A percentile compares a stretch with the other conserved stretches of the same genome.
Evolutionary conservation across 257 asterid genomes (phyloP).

Genomic region (Solanum medicagineum): DNA sequence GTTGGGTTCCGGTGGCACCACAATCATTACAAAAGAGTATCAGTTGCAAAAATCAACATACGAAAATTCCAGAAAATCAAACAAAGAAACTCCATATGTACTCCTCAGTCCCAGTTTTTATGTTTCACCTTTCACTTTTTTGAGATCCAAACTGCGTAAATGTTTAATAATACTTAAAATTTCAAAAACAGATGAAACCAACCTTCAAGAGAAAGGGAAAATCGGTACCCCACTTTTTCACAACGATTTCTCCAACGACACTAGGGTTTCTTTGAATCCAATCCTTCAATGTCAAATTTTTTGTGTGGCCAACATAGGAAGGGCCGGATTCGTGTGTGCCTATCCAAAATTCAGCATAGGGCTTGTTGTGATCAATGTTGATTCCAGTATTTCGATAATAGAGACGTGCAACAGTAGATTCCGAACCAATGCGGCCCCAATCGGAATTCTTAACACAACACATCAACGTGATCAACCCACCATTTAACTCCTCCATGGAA

Average conservation of each 20-base stretch:
- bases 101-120: not conserved
- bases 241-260: conserved; percentile 64
- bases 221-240: conserved; percentile 53
- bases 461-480: conserved; percentile 17
- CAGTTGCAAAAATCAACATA: not conserved
- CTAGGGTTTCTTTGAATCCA: conserved; percentile 65
- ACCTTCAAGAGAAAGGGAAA: conserved; percentile 95
- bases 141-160: not conserved
- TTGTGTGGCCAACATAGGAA: conserved; percentile 12
- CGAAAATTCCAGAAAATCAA: not conserved
- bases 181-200: conserved; percentile 23
- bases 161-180: not conserved
- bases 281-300: conserved; percentile 47
- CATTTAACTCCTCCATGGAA: not conserved
- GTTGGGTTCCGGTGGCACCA: not conserved
- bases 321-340: conserved; percentile 90
- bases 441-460: conserved; percentile 63
- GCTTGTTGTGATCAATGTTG: conserved; percentile 22
- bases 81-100: not conserved
- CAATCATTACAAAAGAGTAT: not conserved
- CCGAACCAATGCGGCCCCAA: conserved; percentile 57
- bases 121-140: not conserved
- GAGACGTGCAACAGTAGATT: conserved; percentile 54
- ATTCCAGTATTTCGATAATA: conserved; percentile 33
- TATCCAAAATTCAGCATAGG: conserved; percentile 88